These are phyloP conservation scores for Termitomyces eurrhizus DNA, from an alignment of 768 basidiomycete genomes.

Conservation along the genomic window DNA sequence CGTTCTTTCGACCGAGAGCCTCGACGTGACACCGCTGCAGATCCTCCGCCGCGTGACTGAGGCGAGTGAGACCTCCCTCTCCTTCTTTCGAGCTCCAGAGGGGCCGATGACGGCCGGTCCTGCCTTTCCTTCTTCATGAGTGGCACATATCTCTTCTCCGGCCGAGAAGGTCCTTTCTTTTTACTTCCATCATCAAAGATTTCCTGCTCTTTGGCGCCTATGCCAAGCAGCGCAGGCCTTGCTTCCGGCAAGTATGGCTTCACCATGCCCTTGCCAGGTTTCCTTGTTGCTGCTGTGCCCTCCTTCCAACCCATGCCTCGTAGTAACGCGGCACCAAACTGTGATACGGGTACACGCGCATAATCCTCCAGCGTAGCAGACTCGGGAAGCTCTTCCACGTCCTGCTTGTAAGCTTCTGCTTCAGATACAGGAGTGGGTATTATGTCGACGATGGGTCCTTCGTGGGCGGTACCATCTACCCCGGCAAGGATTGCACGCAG, in stretches of 20 bases:
- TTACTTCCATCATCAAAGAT: constrained; percentile 64
- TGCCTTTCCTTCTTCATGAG: constrained; percentile 68
- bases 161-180: constrained; percentile 45
- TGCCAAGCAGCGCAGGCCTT: constrained; percentile 84
- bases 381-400: constrained; percentile 77
- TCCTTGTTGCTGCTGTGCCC: constrained; percentile 65
- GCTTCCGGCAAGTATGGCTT: constrained; percentile 81
- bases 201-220: constrained; percentile 89
- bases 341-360: constrained; percentile 83
- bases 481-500: constrained; percentile 74
- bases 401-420: constrained; percentile 79
- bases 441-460: constrained; percentile 48
- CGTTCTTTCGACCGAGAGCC: constrained; percentile 50
- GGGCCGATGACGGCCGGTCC: constrained; percentile 20
- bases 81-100: constrained; percentile 13
- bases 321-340: constrained; percentile 90
- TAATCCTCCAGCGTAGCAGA: constrained; percentile 81
- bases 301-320: constrained; percentile 98
- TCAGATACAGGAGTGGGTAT: constrained; percentile 71
- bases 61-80: constrained; percentile 36
- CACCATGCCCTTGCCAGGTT: constrained; percentile 55
- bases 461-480: constrained; percentile 35
- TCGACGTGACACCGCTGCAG: constrained; percentile 42
- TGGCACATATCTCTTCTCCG: constrained; percentile 81
- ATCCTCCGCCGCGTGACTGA: constrained; percentile 26